Evolutionary conservation across 352 stramenopile genomes (phyloP).

Genomic region (Salisapilia sapeloensis): DNA sequence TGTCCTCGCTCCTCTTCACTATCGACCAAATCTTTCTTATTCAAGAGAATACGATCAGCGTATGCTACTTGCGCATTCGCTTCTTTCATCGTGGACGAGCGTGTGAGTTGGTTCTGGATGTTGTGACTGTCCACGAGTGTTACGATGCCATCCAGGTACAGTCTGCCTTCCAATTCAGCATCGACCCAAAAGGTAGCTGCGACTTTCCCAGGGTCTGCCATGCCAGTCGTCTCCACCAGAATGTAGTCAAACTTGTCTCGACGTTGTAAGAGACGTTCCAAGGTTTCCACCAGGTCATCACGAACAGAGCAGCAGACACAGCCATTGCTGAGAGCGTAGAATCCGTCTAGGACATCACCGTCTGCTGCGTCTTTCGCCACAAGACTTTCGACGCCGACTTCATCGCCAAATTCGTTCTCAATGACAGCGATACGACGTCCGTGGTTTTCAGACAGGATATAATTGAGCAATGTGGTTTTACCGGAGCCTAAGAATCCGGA

Average conservation of each 20-base stretch:
- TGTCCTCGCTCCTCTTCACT: slow-evolving; percentile 21
- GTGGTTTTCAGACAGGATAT: slow-evolving; percentile 87
- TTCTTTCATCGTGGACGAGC: slow-evolving; percentile 47
- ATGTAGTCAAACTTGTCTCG: slow-evolving; percentile 83
- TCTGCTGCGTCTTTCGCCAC: slow-evolving; percentile 57
- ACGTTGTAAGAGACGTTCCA: slow-evolving; percentile 68
- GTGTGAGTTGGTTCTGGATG: slow-evolving; percentile 62
- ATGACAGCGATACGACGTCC: slow-evolving; percentile 94
- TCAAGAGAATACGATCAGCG: slow-evolving; percentile 96
- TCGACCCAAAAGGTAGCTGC: slow-evolving; percentile 95
- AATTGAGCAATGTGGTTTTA: slow-evolving; percentile 97
- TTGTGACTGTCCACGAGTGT: slow-evolving; percentile 94
- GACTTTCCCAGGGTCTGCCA: slow-evolving; percentile 89
- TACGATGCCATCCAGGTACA: slow-evolving; percentile 91
- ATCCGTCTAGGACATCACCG: slow-evolving; percentile 55
- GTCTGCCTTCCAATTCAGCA: slow-evolving; percentile 74
- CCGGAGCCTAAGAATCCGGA: slow-evolving; percentile 92
- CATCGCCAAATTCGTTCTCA: slow-evolving; percentile 98
- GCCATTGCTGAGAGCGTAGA: slow-evolving; percentile 95
- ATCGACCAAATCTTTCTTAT: slow-evolving; percentile 94
- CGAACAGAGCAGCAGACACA: slow-evolving; percentile 97
- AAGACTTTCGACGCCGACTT: slow-evolving; percentile 90
- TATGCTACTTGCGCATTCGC: slow-evolving; percentile 95
- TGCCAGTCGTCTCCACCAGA: slow-evolving; percentile 89
- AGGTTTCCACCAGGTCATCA: slow-evolving; percentile 76